Percentiles rank a stretch among this genome's conserved stretches.
phyloP scores from a whole-genome alignment of 164 flowering plant species.

The Annona cherimola region DNA sequence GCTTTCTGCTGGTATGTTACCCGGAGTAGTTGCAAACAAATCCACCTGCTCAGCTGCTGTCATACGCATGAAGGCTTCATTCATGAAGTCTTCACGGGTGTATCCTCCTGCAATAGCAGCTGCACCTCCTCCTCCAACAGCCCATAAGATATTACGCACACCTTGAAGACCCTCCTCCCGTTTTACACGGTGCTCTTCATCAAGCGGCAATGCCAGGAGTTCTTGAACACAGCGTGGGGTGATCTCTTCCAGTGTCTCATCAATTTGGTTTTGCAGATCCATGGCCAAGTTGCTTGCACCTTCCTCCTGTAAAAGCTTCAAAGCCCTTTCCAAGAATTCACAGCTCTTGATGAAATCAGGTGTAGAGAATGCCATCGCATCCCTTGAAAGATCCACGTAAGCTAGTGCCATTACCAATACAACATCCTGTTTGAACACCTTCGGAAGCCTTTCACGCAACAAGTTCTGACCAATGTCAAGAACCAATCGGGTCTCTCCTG shows the following conservation, averaged over 20 bases:
- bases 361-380: slow-evolving; percentile 80
- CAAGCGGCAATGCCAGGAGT: too few species aligned
- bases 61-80: slow-evolving; percentile 75
- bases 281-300: too few species aligned
- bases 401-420: slow-evolving; percentile 88
- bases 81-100: slow-evolving; percentile 93
- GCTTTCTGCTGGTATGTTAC: slow-evolving; percentile 82
- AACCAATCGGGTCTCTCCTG: slow-evolving; percentile 71
- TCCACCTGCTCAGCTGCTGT: slow-evolving; percentile 96
- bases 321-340: slow-evolving; percentile 79
- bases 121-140: slow-evolving; percentile 98
- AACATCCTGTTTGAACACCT: slow-evolving; percentile 83
- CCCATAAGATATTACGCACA: slow-evolving; percentile 55
- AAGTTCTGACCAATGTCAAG: slow-evolving; percentile 61
- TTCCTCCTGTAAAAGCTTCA: slow-evolving; percentile 94
- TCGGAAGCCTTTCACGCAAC: slow-evolving; percentile 71
- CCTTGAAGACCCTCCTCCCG: too few species aligned
- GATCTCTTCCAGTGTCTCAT: too few species aligned
- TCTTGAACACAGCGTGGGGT: too few species aligned
- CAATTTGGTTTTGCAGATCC: too few species aligned
- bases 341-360: slow-evolving; percentile 77
- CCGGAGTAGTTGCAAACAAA: slow-evolving; percentile 79
- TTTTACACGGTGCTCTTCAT: too few species aligned
- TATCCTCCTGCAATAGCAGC: slow-evolving; percentile 89
- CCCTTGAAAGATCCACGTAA: slow-evolving; percentile 85